Base-by-base conservation (phyloP, 1,284 basidiomycete genomes). In the Ceratobasidium sp. region DNA sequence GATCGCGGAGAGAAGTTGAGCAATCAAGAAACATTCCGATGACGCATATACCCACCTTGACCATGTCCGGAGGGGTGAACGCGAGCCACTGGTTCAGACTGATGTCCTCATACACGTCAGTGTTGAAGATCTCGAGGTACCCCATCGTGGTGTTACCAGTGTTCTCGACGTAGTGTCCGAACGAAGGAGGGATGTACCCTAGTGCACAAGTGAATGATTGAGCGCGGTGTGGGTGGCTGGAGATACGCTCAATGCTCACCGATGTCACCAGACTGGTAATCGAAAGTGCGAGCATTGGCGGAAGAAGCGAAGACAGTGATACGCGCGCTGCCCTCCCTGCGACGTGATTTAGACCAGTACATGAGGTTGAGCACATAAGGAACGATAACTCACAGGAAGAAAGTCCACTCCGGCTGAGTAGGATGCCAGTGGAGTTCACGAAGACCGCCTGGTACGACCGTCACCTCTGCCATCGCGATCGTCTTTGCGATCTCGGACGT, bases 251-350 rank as follows among this genome's bases (percentile, higher is more conserved):
- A n/a, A 4, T 49, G 85, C 75, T 88, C 88, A 28, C 86, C 88
- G 73, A 91, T 85, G 77, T 91, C 89, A 21, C 89, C 89, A 62
- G 86, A 82, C 81, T 87, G 85, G 78, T 87, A 91, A 77, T 92
- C 85, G 79, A 89, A 92, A 0, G 91, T 92, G 54, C 87, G 80
- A 0, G 91, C 88, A 72, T 88, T 89, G 26, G 84, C 83, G 72
- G 84, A 82, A 1, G 87, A 82, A 1, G 88, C 89, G 77, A 91
- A 92, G 18, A 61, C 58, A 1, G 58, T 61, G n/a, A 61, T 28
- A 2, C 41, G 58, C n/a, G 58, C 58, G 44, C 43, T 61, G n/a
- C 58, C 58, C 58, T 61, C 58, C 7, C 58, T 61, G 35, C 32
- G 35, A 44, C 11, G 47, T 38, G n/a, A 44, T 26, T 26, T 30